Base-by-base conservation (phyloP, 2,329 filamentous ascomycete genomes). In the Paramyrothecium sp. region DNA sequence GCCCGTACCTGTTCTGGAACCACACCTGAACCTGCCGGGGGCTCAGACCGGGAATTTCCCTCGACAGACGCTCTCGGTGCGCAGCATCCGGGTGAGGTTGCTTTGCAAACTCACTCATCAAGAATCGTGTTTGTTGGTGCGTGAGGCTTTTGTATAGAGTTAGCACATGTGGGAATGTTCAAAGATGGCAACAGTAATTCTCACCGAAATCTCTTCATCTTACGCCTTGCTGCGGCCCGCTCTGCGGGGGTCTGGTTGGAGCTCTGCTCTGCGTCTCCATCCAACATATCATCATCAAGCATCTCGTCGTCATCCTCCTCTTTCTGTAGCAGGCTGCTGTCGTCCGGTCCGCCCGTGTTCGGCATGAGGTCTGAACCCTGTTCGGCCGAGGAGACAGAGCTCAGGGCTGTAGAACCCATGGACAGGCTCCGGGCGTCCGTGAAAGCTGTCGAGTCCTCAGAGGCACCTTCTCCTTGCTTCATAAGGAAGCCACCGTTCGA, bases 51-150 rank as follows among this genome's bases (percentile, higher is more conserved):
- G 94, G 93, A 50, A 98, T 97, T 71, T 97, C 92, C 61, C 89
- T 82, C 3, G 93, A 94, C 41, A 98, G 80, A 51, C 92, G 84
- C 71, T 97, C 93, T 61, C 93, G 84, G 72, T 97, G 92, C 51
- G 91, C 90, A 46, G 93, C 93, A 75, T 98, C 93, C 8, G 93
- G 93, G 71, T 97, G 93, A 22, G 93, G 91, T 71, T 98, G 92
- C 66, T 95, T 92, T 57, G 92, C 90, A 69, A 97, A 98, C 72
- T 98, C 93, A 74, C 91, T 97, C 92, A 97, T 96, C 56, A 98
- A 79, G 67, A 96, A 98, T 16, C 94, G 88, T n/a, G 94, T 97
- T 80, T 98, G 94, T 67, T 95, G 94, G 73, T 97, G 93, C 1
- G 93, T 97, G 62, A 98, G 86, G 63, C 93, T 96, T 30, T 67